Conservation (phyloP, 2,329 filamentous ascomycete species). For the Neopestalotiopsis sp. region DNA sequence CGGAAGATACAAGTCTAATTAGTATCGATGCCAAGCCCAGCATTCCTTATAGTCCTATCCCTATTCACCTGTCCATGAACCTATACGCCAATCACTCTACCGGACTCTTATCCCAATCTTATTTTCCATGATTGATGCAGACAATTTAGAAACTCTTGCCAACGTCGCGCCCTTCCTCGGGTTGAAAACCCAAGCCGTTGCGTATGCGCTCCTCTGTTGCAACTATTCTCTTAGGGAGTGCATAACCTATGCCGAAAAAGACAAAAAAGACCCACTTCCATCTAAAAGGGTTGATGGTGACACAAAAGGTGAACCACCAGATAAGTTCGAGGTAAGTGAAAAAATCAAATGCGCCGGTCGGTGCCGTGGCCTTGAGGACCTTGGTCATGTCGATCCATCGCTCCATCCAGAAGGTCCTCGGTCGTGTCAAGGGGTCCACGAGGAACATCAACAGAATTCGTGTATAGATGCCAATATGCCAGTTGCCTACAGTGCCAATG, state of each 20-base stretch:
- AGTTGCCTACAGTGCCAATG: constrained; percentile 84
- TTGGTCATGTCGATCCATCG: constrained; percentile 87
- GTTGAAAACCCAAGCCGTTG: constrained; percentile 53
- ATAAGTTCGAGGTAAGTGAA: constrained; percentile 86
- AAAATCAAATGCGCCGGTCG: constrained; percentile 83
- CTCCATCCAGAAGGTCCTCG: constrained; percentile 77
- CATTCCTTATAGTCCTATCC: too few species aligned
- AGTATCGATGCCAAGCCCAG: too few species aligned
- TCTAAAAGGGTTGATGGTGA: constrained; percentile 81
- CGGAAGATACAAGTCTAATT: too few species aligned
- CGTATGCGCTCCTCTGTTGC: constrained; percentile 67
- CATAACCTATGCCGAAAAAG: constrained; percentile 74
- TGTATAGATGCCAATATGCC: constrained; percentile 90
- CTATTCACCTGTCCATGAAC: too few species aligned
- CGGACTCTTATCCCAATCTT: too few species aligned
- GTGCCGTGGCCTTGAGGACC: constrained; percentile 70
- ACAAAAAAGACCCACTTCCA: constrained; percentile 93
- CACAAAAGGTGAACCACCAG: constrained; percentile 85
- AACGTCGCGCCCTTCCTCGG: constrained; percentile 35
- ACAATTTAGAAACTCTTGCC: constrained; percentile 38
- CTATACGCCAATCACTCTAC: too few species aligned
- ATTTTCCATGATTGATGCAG: too few species aligned
- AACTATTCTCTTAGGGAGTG: constrained; percentile 70
- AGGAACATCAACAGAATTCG: constrained; percentile 87
- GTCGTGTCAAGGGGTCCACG: constrained; percentile 76